Conservation (phyloP, 2,329 filamentous ascomycete species). For the Aspergillus spinulosporus region DNA sequence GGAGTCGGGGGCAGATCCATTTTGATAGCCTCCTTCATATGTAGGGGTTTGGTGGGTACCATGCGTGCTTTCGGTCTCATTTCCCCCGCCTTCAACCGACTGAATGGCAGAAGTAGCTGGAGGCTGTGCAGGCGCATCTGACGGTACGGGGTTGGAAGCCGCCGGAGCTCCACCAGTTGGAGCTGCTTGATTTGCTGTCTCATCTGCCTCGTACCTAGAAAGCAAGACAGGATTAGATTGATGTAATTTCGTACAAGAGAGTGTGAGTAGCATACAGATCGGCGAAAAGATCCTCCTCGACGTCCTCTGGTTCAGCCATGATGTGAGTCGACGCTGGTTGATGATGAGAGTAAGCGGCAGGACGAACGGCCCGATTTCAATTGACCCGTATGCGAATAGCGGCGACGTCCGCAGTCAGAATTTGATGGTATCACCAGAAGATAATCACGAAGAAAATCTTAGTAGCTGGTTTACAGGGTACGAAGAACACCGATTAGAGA, state of each 20-base stretch:
- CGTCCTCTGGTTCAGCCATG: conserved; percentile 79
- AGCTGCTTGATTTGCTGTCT: conserved; percentile 45
- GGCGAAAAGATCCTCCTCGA: conserved; percentile 93
- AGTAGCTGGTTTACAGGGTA: neutral
- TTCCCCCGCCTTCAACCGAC: conserved; percentile 34
- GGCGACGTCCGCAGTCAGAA: neutral
- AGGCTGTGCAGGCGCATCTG: conserved; percentile 31
- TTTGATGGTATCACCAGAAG: neutral
- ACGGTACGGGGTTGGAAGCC: conserved; percentile 35
- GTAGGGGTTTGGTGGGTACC: conserved; percentile 24
- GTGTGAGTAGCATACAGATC: conserved; percentile 71
- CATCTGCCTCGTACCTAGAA: conserved; percentile 67
- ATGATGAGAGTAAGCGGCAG: conserved; percentile 8
- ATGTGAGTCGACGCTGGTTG: conserved; percentile 27
- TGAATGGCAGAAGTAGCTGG: conserved; percentile 37
- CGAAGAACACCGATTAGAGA: neutral
- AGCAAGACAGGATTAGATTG: conserved; percentile 17
- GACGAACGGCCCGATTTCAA: neutral
- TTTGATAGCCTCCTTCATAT: conserved; percentile 29
- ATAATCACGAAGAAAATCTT: neutral
- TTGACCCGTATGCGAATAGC: neutral
- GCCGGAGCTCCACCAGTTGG: conserved; percentile 40
- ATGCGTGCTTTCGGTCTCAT: conserved; percentile 25
- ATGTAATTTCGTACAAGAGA: neutral
- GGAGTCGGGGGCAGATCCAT: conserved; percentile 29